Base-by-base conservation (phyloP, 106 monocot genomes). In the Narthecium ossifragum region DNA sequence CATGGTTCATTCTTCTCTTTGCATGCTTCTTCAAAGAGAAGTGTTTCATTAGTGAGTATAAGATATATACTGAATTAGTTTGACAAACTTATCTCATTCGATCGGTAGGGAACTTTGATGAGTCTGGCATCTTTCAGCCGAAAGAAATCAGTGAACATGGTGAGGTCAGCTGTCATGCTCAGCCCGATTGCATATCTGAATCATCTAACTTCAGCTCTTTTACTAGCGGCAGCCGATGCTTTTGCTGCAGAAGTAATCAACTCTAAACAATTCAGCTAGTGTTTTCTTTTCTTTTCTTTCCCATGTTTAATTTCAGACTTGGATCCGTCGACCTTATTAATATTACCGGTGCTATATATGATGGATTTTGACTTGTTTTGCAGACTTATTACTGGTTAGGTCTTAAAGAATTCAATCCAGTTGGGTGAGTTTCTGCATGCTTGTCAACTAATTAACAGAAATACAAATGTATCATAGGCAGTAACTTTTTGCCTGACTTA, bases 131-230 rank as follows among this genome's bases (percentile, higher is more conserved):
- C 80, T 11, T 76, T 80, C 45, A 40, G 38, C 50, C 24, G 71
- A 48, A 36, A 28, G 24, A 39, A 58, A 18, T 13, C 67, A 27
- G 5, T 58, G 4, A 32, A 56, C 50, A 70, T 70, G 37, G 18
- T 75, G 24, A 61, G 67, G 17, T 75, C 80, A 6, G 80, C 64
- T 2, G 70, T 57, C 9, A 48, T 80, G 43, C 57, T 80, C 28
- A 58, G 75, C 45, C 80, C 80, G 5, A 71, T 80, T 8, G 70
- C 80, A 13, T 80, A 71, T 46, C 26, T 80, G 51, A 14, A 57
- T 4, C 31, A 67, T 4, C 53, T 75, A 33, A 32, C 34, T 39
- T 62, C 75, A 1, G 55, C 62, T 10, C 4, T 80, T 27, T 75
- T 40, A 0, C 47, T n/a, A 30, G 47, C 32, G 5, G 63, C 55